Percentiles rank a stretch among this genome's conserved stretches.
These are phyloP conservation scores for Leishmania tarentolae DNA, from an alignment of 208 protist genomes.

Conservation along the genomic window DNA sequence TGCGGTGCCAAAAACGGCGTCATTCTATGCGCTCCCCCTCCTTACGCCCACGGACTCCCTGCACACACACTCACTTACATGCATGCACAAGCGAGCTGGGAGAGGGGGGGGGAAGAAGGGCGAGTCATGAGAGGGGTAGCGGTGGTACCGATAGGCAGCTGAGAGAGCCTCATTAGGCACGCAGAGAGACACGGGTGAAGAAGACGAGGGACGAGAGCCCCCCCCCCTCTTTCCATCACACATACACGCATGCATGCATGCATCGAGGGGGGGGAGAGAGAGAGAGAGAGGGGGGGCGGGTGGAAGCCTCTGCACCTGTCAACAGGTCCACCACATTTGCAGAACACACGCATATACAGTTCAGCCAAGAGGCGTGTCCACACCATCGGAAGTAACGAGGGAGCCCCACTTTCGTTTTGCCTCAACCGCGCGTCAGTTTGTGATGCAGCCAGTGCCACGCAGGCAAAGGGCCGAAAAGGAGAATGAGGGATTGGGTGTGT, in stretches of 20 bases:
- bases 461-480: neutral
- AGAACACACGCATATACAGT: neutral
- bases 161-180: neutral
- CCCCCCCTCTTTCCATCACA: no score
- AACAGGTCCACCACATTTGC: neutral
- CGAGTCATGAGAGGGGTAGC: neutral
- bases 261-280: no score
- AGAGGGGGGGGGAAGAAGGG: neutral
- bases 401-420: no score
- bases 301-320: no score
- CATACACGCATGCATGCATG: no score
- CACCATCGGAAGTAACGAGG: no score
- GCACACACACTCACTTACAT: neutral
- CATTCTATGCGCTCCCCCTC: neutral
- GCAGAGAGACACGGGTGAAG: neutral
- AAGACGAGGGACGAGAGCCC: neutral
- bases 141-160: neutral
- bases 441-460: neutral
- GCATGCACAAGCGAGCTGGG: no score
- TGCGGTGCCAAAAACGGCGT: neutral
- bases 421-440: no score
- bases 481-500: neutral
- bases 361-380: no score
- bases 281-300: no score
- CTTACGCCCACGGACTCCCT: no score